Base-by-base conservation (phyloP, 148 eudicot genomes). In the Limonium bicolor region DNA sequence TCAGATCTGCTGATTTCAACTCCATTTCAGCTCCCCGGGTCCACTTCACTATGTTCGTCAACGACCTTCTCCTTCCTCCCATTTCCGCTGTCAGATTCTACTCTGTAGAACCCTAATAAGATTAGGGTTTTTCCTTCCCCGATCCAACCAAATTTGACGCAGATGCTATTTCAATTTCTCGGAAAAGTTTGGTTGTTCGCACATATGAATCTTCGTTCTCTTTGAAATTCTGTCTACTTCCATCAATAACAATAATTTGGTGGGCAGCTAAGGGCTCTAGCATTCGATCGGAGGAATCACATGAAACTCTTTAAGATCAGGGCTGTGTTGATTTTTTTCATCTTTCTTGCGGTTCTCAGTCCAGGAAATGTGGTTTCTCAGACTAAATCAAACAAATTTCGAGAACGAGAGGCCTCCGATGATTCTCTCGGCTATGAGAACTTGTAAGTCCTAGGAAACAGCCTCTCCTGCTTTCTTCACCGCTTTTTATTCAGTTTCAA, bases 331-430 rank as follows among this genome's bases (percentile, higher is more conserved):
- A 53, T 72, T 22, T 37, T 39, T 21, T 17, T 48, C 23, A 45
- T 74, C 13, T 28, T 72, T 17, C 62, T 54, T 27, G 14, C 53
- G 13, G 43, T 63, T 21, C 32, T 59, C 18, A 47, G 48, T 63
- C 34, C 36, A 31, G 59, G 26, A 27, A 23, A 43, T 59, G 77
- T 66, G 36, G 49, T 29, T 30, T 47, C 77, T 22, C 65, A 63
- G 54, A 37, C 61, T 36, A 51, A 69, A 19, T 31, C 61, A 21
- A 88, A 85, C 68, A 90, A 90, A 59, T 90, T 92, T 43, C 68
- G 95, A 21, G 76, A 73, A 43, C 73, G 99, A 29, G 69, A 69
- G 55, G 88, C 99, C 56, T 64, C 82, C 35, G 99, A 92, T 40
- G 99, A 92, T 68, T 51, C 77, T 29, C 70, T 64, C 1, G 86